Conservation (phyloP, 116 monocot species). For the Trichopus zeylanicus region DNA sequence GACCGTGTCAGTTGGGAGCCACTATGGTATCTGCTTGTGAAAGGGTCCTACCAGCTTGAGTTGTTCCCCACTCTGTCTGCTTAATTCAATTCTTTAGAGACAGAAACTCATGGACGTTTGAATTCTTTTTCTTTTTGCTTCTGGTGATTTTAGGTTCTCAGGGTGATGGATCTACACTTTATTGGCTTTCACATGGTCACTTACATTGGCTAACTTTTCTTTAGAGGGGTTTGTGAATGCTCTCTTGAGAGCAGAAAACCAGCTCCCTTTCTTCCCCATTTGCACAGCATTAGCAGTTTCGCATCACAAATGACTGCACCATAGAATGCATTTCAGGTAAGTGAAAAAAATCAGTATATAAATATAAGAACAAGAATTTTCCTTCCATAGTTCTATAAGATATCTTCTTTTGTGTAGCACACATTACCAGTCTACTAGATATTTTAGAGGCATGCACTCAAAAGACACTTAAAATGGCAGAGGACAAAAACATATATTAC, state of each 20-base stretch:
- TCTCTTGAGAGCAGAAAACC: constrained; percentile 68
- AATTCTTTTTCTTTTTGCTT: too few relatives aligned
- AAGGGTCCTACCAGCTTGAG: neutral
- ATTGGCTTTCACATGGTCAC: too few relatives aligned
- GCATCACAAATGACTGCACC: constrained; percentile 15
- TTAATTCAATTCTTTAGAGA: too few relatives aligned
- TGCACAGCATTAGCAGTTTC: constrained; percentile 24
- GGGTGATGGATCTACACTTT: too few relatives aligned
- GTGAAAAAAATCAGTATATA: neutral
- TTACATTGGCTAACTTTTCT: constrained; percentile 36
- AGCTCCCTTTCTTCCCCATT: constrained; percentile 80
- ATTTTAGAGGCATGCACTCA: too few relatives aligned
- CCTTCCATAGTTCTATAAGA: neutral
- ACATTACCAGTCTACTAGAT: too few relatives aligned
- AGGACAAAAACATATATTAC: too few relatives aligned
- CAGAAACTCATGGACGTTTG: too few relatives aligned
- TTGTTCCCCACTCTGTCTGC: too few relatives aligned
- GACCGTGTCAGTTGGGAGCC: neutral
- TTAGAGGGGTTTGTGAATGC: constrained; percentile 57
- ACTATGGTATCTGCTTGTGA: neutral
- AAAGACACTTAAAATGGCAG: too few relatives aligned
- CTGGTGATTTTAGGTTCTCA: too few relatives aligned
- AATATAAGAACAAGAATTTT: neutral
- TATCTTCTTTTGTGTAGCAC: too few relatives aligned
- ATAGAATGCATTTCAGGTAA: neutral